Evolutionary conservation across 371 early-diverging fungal genomes (phyloP).

Genomic region (Thermomucor indicae-seudaticae): DNA sequence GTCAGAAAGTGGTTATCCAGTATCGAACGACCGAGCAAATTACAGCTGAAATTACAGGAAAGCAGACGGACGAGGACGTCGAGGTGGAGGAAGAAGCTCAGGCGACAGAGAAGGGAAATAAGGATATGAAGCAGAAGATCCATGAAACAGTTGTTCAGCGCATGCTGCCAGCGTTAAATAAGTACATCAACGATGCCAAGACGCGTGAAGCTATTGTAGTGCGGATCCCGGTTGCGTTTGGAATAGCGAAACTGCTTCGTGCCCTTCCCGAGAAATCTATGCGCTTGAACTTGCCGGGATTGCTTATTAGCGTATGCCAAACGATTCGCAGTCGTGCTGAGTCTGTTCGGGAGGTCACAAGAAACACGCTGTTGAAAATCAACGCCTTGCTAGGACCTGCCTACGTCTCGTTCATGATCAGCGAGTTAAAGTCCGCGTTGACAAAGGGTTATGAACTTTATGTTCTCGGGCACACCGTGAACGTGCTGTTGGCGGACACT

Average conservation of each 20-base stretch:
- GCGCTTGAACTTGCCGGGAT: slow-evolving; percentile 75
- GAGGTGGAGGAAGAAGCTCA: slow-evolving; percentile 31
- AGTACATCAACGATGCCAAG: slow-evolving; percentile 58
- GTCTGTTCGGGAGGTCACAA: slow-evolving; percentile 79
- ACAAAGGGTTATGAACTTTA: slow-evolving; percentile 88
- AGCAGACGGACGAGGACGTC: slow-evolving; percentile 7
- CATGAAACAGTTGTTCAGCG: slow-evolving; percentile 65
- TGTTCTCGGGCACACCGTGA: slow-evolving; percentile 88
- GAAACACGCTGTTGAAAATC: slow-evolving; percentile 86
- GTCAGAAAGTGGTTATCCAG: slow-evolving; percentile 41
- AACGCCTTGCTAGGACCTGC: slow-evolving; percentile 76
- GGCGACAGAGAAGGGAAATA: slow-evolving; percentile 5
- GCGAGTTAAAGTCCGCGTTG: slow-evolving; percentile 76
- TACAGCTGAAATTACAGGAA: slow-evolving; percentile 20
- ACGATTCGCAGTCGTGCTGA: slow-evolving; percentile 80
- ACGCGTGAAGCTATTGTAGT: slow-evolving; percentile 70
- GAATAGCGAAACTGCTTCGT: slow-evolving; percentile 78
- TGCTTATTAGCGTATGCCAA: slow-evolving; percentile 83
- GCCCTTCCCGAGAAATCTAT: slow-evolving; percentile 73
- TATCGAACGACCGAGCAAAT: slow-evolving; percentile 36
- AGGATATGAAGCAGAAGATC: slow-evolving; percentile 48
- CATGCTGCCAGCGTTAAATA: slow-evolving; percentile 79
- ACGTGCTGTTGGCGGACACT: slow-evolving; percentile 70
- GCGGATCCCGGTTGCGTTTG: slow-evolving; percentile 87
- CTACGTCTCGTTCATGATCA: slow-evolving; percentile 84